phyloP scores from a whole-genome alignment of 2,329 filamentous ascomycete genomes.

The Calonectria honghensis region DNA sequence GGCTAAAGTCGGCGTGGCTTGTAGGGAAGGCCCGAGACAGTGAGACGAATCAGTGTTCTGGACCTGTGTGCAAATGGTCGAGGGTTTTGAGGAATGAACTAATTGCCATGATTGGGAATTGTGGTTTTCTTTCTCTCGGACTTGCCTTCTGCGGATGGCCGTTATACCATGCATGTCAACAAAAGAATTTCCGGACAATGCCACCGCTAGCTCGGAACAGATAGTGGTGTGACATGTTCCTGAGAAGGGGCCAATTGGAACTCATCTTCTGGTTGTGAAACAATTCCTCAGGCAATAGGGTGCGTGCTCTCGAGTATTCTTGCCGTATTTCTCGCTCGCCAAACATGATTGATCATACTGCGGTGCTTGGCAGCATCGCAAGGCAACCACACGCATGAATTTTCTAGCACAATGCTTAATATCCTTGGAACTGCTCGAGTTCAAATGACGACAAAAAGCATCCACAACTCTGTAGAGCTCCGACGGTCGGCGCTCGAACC shows the following conservation, averaged over 20 bases:
- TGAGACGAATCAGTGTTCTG: neutral
- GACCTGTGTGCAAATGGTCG: neutral
- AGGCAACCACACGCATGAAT: neutral
- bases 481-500: neutral
- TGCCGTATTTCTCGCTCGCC: neutral
- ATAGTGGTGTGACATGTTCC: neutral
- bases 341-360: neutral
- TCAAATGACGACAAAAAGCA: no score
- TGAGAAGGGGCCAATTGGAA: neutral
- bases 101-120: neutral
- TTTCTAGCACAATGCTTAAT: neutral
- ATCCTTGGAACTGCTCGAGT: neutral
- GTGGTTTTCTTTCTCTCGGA: no score
- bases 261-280: neutral
- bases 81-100: neutral
- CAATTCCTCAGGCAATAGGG: neutral
- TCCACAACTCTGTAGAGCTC: neutral
- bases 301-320: neutral
- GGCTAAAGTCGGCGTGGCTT: constrained; percentile 19
- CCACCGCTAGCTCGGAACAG: neutral
- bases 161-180: no score
- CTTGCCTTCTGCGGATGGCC: no score
- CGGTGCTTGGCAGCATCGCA: neutral
- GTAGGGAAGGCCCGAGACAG: constrained; percentile 16
- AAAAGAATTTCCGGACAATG: neutral